Base-by-base conservation (phyloP, 768 basidiomycete species). In the Tephrocybe sp. region DNA sequence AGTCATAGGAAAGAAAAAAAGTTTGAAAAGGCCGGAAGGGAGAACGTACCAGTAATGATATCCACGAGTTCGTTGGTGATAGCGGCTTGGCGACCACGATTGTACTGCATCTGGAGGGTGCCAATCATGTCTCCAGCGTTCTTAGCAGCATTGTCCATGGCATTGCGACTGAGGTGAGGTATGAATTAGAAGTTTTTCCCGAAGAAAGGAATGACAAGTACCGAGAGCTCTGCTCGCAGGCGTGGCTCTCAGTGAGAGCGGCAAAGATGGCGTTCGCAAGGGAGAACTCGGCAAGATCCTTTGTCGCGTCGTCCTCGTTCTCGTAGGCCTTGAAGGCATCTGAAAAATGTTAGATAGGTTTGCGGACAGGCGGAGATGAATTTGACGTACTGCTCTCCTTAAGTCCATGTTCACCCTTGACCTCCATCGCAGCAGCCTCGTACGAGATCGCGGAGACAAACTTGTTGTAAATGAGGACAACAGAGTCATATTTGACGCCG, bases 81-180 rank as follows among this genome's bases (percentile, higher is more conserved):
- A 58, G 93, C 87, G 56, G 94, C 94, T 76, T 97, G 94, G 65
- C 94, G 91, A 78, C 94, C 94, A 81, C 94, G 90, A 69, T 97
- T 97, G 82, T 94, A 97, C 69, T 95, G 80, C 87, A 97, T 88
- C 68, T 88, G 88, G 42, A 97, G 78, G 38, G 75, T 69, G 53
- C 70, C 70, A 63, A 97, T 95, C 94, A 97, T 97, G 71, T 94
- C 94, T 27, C 72, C 74, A 50, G 97, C 97, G 69, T 99, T 98
- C 84, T 99, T 99, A 57, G 94, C 93, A 41, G 95, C 95, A 64
- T 93, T 98, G 82, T 98, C 97, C 97, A 99, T 99, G 63, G 97
- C 97, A 59, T 95, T 97, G 59, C 95, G 88, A 69, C 95, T 85
- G 21, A 29, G 7, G 2, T 5, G 4, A 5, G 24, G 8, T 24